Conservation (phyloP, 306 rosid genomes). For the Carpinus fangiana region DNA sequence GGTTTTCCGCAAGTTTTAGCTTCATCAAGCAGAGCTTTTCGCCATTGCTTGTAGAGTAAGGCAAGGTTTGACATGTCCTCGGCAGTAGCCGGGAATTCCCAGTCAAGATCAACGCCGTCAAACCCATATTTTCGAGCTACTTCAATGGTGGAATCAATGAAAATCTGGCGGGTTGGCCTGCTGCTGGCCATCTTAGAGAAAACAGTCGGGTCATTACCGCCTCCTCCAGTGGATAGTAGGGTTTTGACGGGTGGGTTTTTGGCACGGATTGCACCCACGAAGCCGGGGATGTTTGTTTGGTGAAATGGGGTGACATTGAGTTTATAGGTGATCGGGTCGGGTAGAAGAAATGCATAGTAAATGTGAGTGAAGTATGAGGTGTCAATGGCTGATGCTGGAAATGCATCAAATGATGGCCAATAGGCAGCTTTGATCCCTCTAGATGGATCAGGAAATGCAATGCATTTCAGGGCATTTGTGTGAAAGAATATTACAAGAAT, state of each 20-base stretch:
- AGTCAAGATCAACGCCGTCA: conserved; percentile 75
- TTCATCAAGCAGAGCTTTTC: conserved; percentile 38
- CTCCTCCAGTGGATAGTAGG: conserved; percentile 74
- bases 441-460: neutral
- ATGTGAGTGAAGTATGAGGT: conserved; percentile 74
- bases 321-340: conserved; percentile 38
- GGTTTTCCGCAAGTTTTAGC: conserved; percentile 24
- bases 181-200: conserved; percentile 55
- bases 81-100: conserved; percentile 64
- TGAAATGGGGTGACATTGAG: conserved; percentile 40
- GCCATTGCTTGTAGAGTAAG: conserved; percentile 54
- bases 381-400: conserved; percentile 49
- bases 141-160: conserved; percentile 64
- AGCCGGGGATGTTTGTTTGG: conserved; percentile 31
- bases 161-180: conserved; percentile 29
- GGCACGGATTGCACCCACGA: conserved; percentile 44
- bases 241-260: conserved; percentile 51
- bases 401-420: conserved; percentile 51
- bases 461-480: neutral
- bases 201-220: conserved; percentile 39
- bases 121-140: conserved; percentile 63
- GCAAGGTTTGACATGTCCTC: conserved; percentile 70
- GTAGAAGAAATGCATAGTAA: conserved; percentile 62
- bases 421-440: conserved; percentile 63
- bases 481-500: conserved; percentile 22